These are phyloP conservation scores for Melanomma pulvis-pyrius DNA, from an alignment of 495 filamentous ascomycete species.

Conservation along the genomic window DNA sequence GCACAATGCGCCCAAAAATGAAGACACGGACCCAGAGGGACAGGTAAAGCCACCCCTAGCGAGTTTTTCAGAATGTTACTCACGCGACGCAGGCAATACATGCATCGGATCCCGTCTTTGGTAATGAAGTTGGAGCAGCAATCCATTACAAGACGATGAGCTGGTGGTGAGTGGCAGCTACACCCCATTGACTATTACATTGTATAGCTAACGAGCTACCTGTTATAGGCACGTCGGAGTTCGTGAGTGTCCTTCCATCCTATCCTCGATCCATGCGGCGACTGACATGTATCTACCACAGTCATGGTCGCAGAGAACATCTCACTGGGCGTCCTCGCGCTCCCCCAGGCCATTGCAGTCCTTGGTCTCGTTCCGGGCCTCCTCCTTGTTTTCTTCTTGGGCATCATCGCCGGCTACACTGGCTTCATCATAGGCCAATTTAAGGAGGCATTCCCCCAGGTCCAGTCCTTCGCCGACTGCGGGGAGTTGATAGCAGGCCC, in stretches of 20 bases:
- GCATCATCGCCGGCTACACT: conserved; percentile 72
- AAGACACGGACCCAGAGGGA: conserved; percentile 2
- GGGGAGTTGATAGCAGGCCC: conserved; percentile 66
- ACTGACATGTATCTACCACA: background rate
- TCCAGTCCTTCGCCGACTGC: conserved; percentile 73
- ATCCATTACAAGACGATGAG: conserved; percentile 32
- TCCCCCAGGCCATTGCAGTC: conserved; percentile 39
- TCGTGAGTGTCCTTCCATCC: background rate
- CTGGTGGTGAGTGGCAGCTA: conserved; percentile 28
- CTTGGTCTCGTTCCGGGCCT: conserved; percentile 48
- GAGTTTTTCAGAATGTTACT: background rate
- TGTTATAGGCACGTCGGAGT: conserved; percentile 17
- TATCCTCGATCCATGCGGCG: background rate
- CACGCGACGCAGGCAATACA: conserved; percentile 9
- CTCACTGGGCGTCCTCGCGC: conserved; percentile 44
- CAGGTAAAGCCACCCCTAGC: background rate
- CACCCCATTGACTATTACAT: background rate
- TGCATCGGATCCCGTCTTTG: conserved; percentile 20
- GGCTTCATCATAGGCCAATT: conserved; percentile 79
- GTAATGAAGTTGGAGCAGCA: conserved; percentile 29
- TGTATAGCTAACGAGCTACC: background rate
- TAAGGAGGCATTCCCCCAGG: conserved; percentile 70
- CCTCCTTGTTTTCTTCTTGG: conserved; percentile 62
- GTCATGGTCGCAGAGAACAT: conserved; percentile 48
- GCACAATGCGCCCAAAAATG: background rate